Evolutionary conservation across 495 filamentous ascomycete species (phyloP), one percentile per base, ranked within the genome.

Genomic region (Venustampulla echinocandica): DNA sequence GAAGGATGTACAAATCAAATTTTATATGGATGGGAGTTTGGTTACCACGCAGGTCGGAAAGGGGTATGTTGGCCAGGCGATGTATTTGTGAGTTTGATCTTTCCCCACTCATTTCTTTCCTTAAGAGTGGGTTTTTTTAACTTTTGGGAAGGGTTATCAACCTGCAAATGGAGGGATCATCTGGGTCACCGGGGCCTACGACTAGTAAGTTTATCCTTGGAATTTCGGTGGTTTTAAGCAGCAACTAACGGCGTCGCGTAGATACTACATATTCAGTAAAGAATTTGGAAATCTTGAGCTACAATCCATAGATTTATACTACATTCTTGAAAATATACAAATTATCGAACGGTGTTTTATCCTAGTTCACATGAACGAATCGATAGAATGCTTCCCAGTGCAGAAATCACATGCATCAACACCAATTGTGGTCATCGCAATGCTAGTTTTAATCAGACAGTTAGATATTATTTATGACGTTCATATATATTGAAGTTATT

Each of bases 11-110:
- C 62, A 61, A 15, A 63, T 71, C 0, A 72, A 64, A 34, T 80
- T 76, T 46, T 78, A 67, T 47, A 65, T 79, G 60, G 73, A 79
- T 55, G 75, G 64, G 4, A 48, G 51, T 6, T 49, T 71, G 15
- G 54, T 75, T 7, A 65, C 70, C 10, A 75, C 69, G 7, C 75
- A 79, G 54, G 64, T 69, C 46, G 77, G 74, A 7, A 63, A 60
- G 13, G 67, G 61, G 4, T 76, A 68, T 54, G 58, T 70, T 4
- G 72, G 70, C 10, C 62, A 73, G 54, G 52, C 68, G 4, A 57
- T 77, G 60, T 71, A 67, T 44, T 49, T 71, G 68, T 71, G 50
- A 52, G 68, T 62, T 11, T 10, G n/a, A n/a, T n/a, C n/a, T n/a
- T n/a, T n/a, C n/a, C n/a, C n/a, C n/a, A n/a, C n/a, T n/a, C n/a